Conservation (phyloP, 1,284 basidiomycete species). For the Farysia itapuensis region DNA sequence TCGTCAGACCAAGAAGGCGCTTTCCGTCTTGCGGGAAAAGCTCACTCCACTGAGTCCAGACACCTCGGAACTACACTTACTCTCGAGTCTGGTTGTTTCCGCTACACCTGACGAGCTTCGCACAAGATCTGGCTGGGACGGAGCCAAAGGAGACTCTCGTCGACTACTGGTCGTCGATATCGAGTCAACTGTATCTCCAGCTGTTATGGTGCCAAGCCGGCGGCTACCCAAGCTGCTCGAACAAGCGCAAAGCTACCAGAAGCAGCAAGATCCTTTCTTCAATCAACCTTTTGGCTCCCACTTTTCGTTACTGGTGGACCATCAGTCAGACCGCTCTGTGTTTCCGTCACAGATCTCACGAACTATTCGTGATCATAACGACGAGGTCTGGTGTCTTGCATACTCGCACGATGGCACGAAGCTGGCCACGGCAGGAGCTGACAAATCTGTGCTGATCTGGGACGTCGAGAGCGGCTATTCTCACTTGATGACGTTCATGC, state of each 20-base stretch:
- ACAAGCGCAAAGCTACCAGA: slow-evolving; percentile 79
- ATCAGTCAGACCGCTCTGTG: slow-evolving; percentile 72
- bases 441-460: slow-evolving; percentile 88
- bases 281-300: slow-evolving; percentile 60
- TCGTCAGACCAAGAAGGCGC: slow-evolving; percentile 76
- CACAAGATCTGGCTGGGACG: slow-evolving; percentile 83
- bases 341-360: slow-evolving; percentile 75
- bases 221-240: slow-evolving; percentile 81
- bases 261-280: slow-evolving; percentile 51
- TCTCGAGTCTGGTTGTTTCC: slow-evolving; percentile 53
- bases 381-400: slow-evolving; percentile 92
- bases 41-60: slow-evolving; percentile 68
- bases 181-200: slow-evolving; percentile 85
- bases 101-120: slow-evolving; percentile 72
- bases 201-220: slow-evolving; percentile 86
- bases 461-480: slow-evolving; percentile 30
- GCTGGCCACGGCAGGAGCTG: slow-evolving; percentile 84
- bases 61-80: slow-evolving; percentile 40
- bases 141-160: slow-evolving; percentile 77
- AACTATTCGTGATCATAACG: slow-evolving; percentile 78
- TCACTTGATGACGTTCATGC: slow-evolving; percentile 31
- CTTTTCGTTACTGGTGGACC: slow-evolving; percentile 83
- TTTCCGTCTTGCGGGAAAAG: slow-evolving; percentile 82
- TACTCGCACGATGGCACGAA: slow-evolving; percentile 88
- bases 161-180: slow-evolving; percentile 74